Conservation (phyloP, 495 filamentous ascomycete genomes). For the Staphylotrichum tortipilum region DNA sequence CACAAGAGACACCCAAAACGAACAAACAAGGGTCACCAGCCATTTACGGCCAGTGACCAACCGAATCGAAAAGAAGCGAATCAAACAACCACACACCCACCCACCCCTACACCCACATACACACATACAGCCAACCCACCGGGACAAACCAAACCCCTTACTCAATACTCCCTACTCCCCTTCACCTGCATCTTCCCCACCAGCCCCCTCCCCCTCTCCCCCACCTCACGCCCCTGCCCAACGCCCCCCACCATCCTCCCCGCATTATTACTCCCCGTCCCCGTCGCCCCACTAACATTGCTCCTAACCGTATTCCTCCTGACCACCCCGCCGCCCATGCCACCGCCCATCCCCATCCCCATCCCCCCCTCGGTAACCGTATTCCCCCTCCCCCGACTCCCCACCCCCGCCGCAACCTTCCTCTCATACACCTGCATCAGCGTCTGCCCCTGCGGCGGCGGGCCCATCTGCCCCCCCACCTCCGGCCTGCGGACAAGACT, state of each 20-base stretch:
- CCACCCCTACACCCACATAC: neutral
- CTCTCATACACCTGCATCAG: conserved; percentile 3
- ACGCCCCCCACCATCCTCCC: neutral
- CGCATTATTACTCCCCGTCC: neutral
- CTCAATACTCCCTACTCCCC: neutral
- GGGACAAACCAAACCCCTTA: neutral
- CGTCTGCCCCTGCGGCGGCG: neutral
- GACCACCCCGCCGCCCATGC: neutral
- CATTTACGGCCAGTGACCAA: neutral
- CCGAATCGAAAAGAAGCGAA: neutral
- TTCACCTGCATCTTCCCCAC: neutral
- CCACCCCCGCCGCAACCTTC: neutral
- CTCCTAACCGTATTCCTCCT: conserved; percentile 8
- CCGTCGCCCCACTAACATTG: neutral
- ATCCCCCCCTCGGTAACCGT: neutral
- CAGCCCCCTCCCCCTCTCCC: neutral
- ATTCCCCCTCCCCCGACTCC: neutral
- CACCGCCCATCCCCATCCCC: neutral
- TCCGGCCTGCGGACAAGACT: conserved; percentile 1
- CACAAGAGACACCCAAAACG: neutral
- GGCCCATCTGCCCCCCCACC: neutral
- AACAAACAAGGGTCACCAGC: neutral
- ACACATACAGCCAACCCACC: neutral
- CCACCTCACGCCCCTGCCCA: neutral
- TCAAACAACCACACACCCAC: neutral